These are phyloP conservation scores for Paspalum vaginatum DNA, from an alignment of 176 grass and related monocot species.

Conservation along the genomic window DNA sequence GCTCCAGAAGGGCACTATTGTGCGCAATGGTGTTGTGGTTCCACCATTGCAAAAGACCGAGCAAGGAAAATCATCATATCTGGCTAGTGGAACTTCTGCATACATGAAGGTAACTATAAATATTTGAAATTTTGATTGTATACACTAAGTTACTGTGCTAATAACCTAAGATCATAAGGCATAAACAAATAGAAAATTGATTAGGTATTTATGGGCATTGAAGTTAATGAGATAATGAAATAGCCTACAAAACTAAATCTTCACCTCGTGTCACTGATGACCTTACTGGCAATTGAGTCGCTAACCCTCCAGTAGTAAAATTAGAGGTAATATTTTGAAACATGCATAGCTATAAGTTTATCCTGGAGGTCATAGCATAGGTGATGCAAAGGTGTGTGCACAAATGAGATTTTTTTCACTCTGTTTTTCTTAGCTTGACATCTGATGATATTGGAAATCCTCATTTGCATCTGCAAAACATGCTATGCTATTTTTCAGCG, in stretches of 20 bases:
- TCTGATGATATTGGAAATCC: slow-evolving; percentile 3
- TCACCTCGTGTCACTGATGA: slow-evolving; percentile 2
- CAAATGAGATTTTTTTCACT: not conserved
- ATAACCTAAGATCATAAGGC: slow-evolving; percentile 13
- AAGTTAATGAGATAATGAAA: slow-evolving; percentile 17
- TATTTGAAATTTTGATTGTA: not conserved
- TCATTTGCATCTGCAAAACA: not conserved
- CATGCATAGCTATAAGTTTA: not conserved
- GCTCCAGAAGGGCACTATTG: slow-evolving; percentile 58
- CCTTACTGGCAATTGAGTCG: not conserved
- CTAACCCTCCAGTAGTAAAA: slow-evolving; percentile 11
- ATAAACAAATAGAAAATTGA: slow-evolving; percentile 17
- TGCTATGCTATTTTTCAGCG: not conserved
- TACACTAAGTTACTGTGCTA: slow-evolving; percentile 1
- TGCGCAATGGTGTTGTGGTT: slow-evolving; percentile 45
- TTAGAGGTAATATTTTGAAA: slow-evolving; percentile 1
- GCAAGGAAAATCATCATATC: slow-evolving; percentile 37
- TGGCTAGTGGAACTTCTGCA: slow-evolving; percentile 34
- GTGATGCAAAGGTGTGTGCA: slow-evolving; percentile 3
- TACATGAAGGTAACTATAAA: slow-evolving; percentile 44
- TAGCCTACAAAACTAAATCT: not conserved
- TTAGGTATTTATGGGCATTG: not conserved
- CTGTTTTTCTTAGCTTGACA: not conserved
- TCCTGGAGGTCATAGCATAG: not conserved
- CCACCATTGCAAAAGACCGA: slow-evolving; percentile 55